Evolutionary conservation across 257 asterid genomes (phyloP).

Genomic region (Plantago ovata): DNA sequence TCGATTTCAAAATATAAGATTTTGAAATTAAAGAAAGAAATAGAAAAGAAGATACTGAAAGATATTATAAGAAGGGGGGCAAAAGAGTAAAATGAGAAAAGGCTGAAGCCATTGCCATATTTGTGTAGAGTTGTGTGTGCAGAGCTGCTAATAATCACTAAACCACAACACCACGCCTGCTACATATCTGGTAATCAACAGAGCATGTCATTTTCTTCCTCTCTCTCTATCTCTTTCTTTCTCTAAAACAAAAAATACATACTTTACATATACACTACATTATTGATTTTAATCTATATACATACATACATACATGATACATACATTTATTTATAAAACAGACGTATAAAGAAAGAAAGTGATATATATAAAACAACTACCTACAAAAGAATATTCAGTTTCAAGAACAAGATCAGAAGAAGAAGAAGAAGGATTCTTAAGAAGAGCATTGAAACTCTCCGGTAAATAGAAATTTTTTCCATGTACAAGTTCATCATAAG

Average conservation of each 20-base stretch:
- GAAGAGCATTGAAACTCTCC: slow-evolving; percentile 40
- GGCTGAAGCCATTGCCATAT: slow-evolving; percentile 35
- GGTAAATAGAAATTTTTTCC: slow-evolving; percentile 65
- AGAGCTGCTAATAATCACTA: slow-evolving; percentile 38
- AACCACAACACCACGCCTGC: slow-evolving; percentile 53
- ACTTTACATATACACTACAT: too few species aligned
- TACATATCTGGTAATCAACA: slow-evolving; percentile 30
- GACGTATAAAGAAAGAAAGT: slow-evolving; percentile 42
- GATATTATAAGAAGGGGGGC: too few species aligned
- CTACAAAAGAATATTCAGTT: too few species aligned
- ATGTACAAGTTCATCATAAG: slow-evolving; percentile 18
- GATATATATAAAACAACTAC: slow-evolving; percentile 20
- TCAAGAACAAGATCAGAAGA: background rate
- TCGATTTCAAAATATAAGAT: too few species aligned
- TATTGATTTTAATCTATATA: too few species aligned
- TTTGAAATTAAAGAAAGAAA: too few species aligned
- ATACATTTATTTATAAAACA: slow-evolving; percentile 19
- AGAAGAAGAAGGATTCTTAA: slow-evolving; percentile 32
- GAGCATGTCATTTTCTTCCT: slow-evolving; percentile 59
- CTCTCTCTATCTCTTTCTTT: slow-evolving; percentile 22
- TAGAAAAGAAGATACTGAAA: too few species aligned
- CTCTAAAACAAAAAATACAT: too few species aligned
- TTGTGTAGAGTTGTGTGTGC: slow-evolving; percentile 31
- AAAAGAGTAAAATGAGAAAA: slow-evolving; percentile 2
- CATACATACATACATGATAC: too few species aligned